phyloP scores from a whole-genome alignment of 2,329 filamentous ascomycete species.

The Polychaeton citri region DNA sequence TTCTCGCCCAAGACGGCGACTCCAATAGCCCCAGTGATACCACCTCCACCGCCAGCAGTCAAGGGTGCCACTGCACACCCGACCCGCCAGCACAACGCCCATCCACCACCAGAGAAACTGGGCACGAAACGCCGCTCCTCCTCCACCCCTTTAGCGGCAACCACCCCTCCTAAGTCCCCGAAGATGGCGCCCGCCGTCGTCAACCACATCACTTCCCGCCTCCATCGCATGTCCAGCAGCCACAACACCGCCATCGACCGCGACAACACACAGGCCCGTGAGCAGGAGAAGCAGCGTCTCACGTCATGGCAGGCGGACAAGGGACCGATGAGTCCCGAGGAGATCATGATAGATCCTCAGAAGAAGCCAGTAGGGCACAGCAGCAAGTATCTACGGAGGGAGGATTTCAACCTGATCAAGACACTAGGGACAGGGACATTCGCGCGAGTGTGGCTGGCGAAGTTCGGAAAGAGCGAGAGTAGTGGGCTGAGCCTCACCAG shows the following conservation, averaged over 20 bases:
- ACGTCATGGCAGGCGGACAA: constrained; percentile 35
- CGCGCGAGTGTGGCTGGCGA: constrained; percentile 68
- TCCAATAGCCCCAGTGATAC: no score
- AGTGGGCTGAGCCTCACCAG: neutral
- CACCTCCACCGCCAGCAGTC: no score
- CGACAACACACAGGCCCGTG: constrained; percentile 20
- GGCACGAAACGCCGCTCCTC: neutral
- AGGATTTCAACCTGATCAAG: constrained; percentile 60
- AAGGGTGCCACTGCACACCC: no score
- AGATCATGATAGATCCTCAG: constrained; percentile 29
- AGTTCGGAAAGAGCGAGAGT: constrained; percentile 38
- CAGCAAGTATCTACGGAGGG: constrained; percentile 31
- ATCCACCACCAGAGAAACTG: neutral
- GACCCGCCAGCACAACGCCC: no score
- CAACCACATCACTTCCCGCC: constrained; percentile 20
- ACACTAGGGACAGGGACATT: constrained; percentile 68
- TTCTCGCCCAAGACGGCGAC: no score
- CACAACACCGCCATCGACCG: constrained; percentile 3
- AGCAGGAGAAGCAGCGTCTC: constrained; percentile 33
- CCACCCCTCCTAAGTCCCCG: constrained; percentile 2
- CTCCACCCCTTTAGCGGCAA: neutral
- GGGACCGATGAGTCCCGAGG: constrained; percentile 27
- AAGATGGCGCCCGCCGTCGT: constrained; percentile 21
- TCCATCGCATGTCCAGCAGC: constrained; percentile 21
- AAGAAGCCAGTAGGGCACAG: constrained; percentile 35